Base-by-base conservation (phyloP, 805 yeast species). In the Cyberlindnera americana region DNA sequence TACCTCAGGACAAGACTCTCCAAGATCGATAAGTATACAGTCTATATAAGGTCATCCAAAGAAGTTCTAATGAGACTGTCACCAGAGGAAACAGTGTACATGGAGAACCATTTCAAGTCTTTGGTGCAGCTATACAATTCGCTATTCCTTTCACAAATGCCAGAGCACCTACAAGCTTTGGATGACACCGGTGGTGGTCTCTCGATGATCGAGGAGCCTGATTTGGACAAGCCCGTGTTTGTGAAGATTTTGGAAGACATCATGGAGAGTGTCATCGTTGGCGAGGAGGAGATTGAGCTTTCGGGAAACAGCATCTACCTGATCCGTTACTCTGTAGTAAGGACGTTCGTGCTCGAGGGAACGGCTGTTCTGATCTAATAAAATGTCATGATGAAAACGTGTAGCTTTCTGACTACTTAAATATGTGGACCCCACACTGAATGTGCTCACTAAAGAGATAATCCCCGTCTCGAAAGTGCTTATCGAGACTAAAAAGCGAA, bases 151-250 rank as follows among this genome's bases (percentile, higher is more conserved):
- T 67, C 69, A 42, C 71, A 75, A 39, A 63, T 90, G 49, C 96
- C 97, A 0, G 73, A 69, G 15, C 70, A 72, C 28, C 62, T 88
- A 35, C 88, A 83, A 34, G 77, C 80, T 5, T 66, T 93, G 42
- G 95, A 89, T 53, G 96, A 88, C 48, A 74, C 74, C 2, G 71
- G 78, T 11, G 86, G 82, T 19, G 76, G 75, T 12, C 58, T 81
- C 12, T 69, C 77, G 8, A 90, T 93, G 98, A 69, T 91, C 3
- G 83, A 78, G 13, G 72, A 71, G 44, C 98, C 98, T 0, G 85
- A 85, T 35, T 50, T 84, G 56, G 73, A 83, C 47, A 74, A 70
- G 43, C 85, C 93, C 6, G 97, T 93, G 1, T 89, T 88, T 52
- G 67, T 90, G 10, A 70, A 75, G 33, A 82, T 77, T 1, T 38